Percentiles rank a stretch among this genome's conserved stretches.
These are phyloP conservation scores for Chlorella sp. DNA, from an alignment of 139 green algal species.

Conservation along the genomic window DNA sequence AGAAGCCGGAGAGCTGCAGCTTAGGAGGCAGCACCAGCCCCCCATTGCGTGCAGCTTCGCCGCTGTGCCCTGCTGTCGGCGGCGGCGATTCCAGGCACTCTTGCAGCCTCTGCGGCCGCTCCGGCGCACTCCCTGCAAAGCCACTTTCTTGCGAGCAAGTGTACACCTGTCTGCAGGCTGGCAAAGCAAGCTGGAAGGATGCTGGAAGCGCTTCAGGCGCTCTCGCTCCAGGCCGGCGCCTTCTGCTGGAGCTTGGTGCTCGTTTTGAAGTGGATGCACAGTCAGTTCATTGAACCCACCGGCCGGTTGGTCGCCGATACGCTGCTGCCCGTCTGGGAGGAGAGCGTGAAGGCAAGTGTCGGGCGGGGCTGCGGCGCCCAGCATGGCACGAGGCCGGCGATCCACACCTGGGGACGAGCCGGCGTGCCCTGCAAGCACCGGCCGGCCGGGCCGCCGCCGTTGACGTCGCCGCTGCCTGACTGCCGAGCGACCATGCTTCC, in stretches of 20 bases:
- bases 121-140: too few relatives aligned
- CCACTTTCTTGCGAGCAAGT: too few relatives aligned
- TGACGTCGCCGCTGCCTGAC: background rate
- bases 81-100: too few relatives aligned
- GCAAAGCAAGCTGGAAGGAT: background rate
- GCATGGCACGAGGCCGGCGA: background rate
- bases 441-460: background rate
- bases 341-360: slow-evolving; percentile 47
- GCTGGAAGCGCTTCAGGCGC: background rate
- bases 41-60: too few relatives aligned
- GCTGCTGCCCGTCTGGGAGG: slow-evolving; percentile 53
- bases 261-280: slow-evolving; percentile 5
- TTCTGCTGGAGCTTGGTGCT: slow-evolving; percentile 7
- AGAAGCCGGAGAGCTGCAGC: too few relatives aligned
- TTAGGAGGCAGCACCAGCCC: too few relatives aligned
- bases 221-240: background rate
- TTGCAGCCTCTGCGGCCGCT: too few relatives aligned
- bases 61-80: too few relatives aligned
- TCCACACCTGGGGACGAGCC: too few relatives aligned
- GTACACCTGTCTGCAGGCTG: too few relatives aligned
- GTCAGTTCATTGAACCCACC: background rate
- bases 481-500: background rate
- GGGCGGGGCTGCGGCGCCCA: background rate
- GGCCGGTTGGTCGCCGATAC: slow-evolving; percentile 40
- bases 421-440: background rate